Conservation (phyloP, 164 flowering plant species). For the Stephania cephalantha region DNA sequence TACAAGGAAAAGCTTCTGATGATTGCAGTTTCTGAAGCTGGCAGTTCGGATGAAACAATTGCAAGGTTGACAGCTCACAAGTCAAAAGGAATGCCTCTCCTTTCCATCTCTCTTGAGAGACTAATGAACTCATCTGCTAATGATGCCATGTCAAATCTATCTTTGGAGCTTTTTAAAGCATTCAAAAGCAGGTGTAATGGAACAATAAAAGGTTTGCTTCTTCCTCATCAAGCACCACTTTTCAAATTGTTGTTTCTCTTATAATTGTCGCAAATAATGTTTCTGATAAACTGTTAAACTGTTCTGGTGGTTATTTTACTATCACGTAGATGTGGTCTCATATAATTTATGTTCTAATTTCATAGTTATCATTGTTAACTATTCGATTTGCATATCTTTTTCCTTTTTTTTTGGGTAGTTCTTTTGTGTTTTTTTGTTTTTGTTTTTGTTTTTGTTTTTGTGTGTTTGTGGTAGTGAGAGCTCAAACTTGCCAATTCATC, state of each 20-base stretch:
- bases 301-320: too few relatives aligned
- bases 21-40: not conserved
- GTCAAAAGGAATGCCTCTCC: constrained; percentile 77
- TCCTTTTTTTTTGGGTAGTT: too few relatives aligned
- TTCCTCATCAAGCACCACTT: not conserved
- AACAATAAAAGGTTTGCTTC: constrained; percentile 38
- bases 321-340: too few relatives aligned
- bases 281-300: too few relatives aligned
- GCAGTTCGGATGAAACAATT: constrained; percentile 35
- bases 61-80: constrained; percentile 77
- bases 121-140: constrained; percentile 43
- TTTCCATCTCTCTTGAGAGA: constrained; percentile 50
- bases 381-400: too few relatives aligned
- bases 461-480: too few relatives aligned
- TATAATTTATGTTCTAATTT: too few relatives aligned
- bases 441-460: too few relatives aligned
- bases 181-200: constrained; percentile 31
- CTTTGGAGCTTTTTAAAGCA: constrained; percentile 51
- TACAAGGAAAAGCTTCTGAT: constrained; percentile 1
- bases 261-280: not conserved
- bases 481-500: too few relatives aligned
- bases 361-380: too few relatives aligned
- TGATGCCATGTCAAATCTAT: constrained; percentile 60
- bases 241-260: not conserved
- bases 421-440: too few relatives aligned